Base-by-base conservation (phyloP, 1,284 basidiomycete genomes). In the Papiliotrema fonsecae region DNA sequence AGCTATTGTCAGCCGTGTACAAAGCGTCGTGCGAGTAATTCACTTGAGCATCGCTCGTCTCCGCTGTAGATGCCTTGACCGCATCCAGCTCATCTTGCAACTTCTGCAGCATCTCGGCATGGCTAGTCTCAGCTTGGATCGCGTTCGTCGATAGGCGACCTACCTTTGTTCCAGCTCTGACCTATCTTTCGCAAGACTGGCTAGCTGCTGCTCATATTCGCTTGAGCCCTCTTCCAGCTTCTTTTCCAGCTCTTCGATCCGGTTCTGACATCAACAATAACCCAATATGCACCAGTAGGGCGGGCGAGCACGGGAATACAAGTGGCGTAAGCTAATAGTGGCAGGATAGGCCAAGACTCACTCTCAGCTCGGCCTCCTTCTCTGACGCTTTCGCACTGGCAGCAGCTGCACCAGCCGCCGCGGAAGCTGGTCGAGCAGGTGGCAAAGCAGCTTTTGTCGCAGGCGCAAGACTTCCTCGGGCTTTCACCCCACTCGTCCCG, bases 141-240 rank as follows among this genome's bases (percentile, higher is more conserved):
- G 26, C 21, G 24, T 2, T 25, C 30, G n/a, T 11, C 1, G 2
- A 45, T 39, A n/a, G n/a, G 1, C 22, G n/a, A 56, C 62, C 49
- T 40, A 68, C 66, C 47, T 51, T 14, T 58, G 41, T 42, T 66
- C 62, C 4, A 67, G 44, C 28, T 61, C 52, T 24, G 30, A 42
- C 38, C 52, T 59, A 42, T 62, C 52, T 37, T 53, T 49, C 24
- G 36, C 50, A 28, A 61, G 46, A 37, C 49, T 54, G 2, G 46
- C 55, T 36, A 62, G 31, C 43, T 53, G 55, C 2, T 47, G 50
- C 37, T 61, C 61, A 24, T 58, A 53, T 6, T 40, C 56, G 4
- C 42, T 43, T 42, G 58, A 58, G 47, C 53, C 54, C 3, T 46
- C 45, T 21, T 16, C 42, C 22, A 62, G 41, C 31, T 50, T 31